A percentile compares a stretch with the other conserved stretches of the same genome.
These are phyloP conservation scores for Penicillium sp. DNA, from an alignment of 2,329 filamentous ascomycete genomes.

Conservation along the genomic window DNA sequence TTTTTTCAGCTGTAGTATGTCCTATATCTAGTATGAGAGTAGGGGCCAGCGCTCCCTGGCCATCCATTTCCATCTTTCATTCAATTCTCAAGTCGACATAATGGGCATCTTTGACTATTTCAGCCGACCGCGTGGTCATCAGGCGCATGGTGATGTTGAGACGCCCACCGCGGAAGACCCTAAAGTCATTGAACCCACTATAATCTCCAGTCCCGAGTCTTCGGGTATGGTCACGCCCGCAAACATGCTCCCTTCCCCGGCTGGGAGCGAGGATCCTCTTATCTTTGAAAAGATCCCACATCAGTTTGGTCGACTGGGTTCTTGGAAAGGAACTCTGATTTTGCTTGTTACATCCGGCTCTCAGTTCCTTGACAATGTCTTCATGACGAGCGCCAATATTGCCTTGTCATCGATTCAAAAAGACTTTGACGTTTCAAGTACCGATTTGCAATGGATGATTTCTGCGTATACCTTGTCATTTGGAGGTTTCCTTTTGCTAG, in stretches of 20 bases:
- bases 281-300: slow-evolving; percentile 22
- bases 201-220: slow-evolving; percentile 16
- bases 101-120: slow-evolving; percentile 19
- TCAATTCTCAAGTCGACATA: slow-evolving; percentile 2
- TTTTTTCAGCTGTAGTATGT: slow-evolving; percentile 4
- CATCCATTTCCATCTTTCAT: slow-evolving; percentile 4
- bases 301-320: slow-evolving; percentile 36
- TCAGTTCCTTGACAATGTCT: slow-evolving; percentile 46
- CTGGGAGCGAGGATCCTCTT: slow-evolving; percentile 19
- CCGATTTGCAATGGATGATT: slow-evolving; percentile 43
- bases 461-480: slow-evolving; percentile 43
- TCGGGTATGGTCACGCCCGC: slow-evolving; percentile 15
- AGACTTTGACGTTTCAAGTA: slow-evolving; percentile 35
- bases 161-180: slow-evolving; percentile 1
- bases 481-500: slow-evolving; percentile 36
- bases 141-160: slow-evolving; percentile 6
- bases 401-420: slow-evolving; percentile 42
- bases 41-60: background rate
- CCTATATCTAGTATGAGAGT: slow-evolving; percentile 4
- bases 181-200: slow-evolving; percentile 18
- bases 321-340: slow-evolving; percentile 40
- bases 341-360: slow-evolving; percentile 43
- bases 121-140: slow-evolving; percentile 10
- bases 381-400: slow-evolving; percentile 45
- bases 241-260: slow-evolving; percentile 16